A percentile compares a stretch with the other conserved stretches of the same genome.
phyloP scores from a whole-genome alignment of 169 alveolate species.

The Plasmodium adleri region DNA sequence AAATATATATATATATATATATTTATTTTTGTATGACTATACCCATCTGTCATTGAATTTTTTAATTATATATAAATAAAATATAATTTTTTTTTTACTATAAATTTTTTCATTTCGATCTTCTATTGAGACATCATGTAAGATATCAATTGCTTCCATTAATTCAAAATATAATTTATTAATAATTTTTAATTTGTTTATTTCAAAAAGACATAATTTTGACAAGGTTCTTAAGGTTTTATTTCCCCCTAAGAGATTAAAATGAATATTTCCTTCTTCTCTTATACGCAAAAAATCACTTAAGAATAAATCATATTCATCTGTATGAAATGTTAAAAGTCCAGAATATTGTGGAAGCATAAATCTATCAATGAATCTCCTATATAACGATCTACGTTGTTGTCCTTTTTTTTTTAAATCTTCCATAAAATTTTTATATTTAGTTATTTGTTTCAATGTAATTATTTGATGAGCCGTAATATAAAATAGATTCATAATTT shows the following conservation, averaged over 20 bases:
- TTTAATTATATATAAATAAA: not conserved
- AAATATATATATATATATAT: too few species aligned
- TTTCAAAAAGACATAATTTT: not conserved
- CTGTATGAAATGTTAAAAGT: not conserved
- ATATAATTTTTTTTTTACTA: slow-evolving; percentile 15
- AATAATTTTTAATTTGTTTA: slow-evolving; percentile 26
- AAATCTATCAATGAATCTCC: not conserved
- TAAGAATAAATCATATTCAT: slow-evolving; percentile 8
- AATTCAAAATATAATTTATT: not conserved
- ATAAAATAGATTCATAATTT: slow-evolving; percentile 3
- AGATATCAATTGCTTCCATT: slow-evolving; percentile 10
- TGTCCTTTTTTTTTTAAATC: not conserved
- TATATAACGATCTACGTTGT: slow-evolving; percentile 6
- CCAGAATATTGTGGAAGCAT: not conserved
- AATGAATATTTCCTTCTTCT: slow-evolving; percentile 26
- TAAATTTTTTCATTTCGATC: slow-evolving; percentile 8
- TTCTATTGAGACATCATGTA: slow-evolving; percentile 8
- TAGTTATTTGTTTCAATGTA: not conserved
- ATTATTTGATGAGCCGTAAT: slow-evolving; percentile 8
- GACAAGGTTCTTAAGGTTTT: not conserved
- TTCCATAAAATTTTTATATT: slow-evolving; percentile 1
- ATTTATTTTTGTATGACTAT: too few species aligned
- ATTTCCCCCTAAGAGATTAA: slow-evolving; percentile 20
- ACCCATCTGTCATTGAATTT: slow-evolving; percentile 24
- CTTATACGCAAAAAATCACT: not conserved